Conservation (phyloP, 2,329 filamentous ascomycete genomes). For the Diaporthe sp. region DNA sequence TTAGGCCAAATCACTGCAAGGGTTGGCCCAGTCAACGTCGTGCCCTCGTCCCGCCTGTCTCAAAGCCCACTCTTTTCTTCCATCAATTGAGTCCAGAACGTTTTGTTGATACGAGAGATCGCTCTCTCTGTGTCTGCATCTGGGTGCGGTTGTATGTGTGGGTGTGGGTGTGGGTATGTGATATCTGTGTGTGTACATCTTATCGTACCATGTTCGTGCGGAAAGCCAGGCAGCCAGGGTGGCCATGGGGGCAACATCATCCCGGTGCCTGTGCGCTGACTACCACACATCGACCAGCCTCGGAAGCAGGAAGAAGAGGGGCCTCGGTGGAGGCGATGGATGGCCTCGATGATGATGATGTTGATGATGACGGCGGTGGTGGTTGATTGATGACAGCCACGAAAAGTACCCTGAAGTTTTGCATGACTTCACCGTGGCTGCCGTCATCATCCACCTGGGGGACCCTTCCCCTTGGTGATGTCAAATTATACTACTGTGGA, state of each 20-base stretch:
- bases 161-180: not conserved
- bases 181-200: not conserved
- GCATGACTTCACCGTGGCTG: not conserved
- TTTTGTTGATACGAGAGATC: constrained; percentile 29
- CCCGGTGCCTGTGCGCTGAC: constrained; percentile 23
- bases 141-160: not conserved
- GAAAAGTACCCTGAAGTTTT: not conserved
- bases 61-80: constrained; percentile 33
- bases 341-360: constrained; percentile 2
- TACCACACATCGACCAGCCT: not conserved
- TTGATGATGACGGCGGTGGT: not conserved
- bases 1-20: constrained; percentile 32
- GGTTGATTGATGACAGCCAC: not conserved
- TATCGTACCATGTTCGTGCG: constrained; percentile 4
- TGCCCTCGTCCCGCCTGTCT: constrained; percentile 29
- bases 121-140: not conserved
- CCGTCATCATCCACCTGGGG: not conserved
- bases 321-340: not conserved
- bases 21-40: constrained; percentile 27
- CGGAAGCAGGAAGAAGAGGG: not conserved
- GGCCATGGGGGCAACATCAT: not conserved
- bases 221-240: not conserved
- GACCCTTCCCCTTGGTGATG: not conserved
- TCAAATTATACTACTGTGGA: not conserved
- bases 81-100: constrained; percentile 33